These are phyloP conservation scores for Candida orba DNA, from an alignment of 805 yeast species.

Conservation along the genomic window DNA sequence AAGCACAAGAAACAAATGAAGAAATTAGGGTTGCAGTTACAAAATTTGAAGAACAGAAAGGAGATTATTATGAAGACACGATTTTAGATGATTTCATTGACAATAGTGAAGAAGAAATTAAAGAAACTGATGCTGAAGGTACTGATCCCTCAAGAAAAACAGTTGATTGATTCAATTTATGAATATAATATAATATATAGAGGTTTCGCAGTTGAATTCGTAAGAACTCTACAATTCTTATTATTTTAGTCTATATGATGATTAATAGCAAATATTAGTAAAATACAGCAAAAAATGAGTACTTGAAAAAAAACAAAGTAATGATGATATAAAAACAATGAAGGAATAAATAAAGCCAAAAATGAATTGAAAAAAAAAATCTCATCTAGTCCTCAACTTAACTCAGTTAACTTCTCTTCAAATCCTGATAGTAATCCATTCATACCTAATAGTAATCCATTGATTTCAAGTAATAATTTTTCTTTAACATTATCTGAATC, in stretches of 20 bases:
- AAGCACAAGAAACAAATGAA: slow-evolving; percentile 1
- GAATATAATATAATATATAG: not conserved
- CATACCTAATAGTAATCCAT: slow-evolving; percentile 16
- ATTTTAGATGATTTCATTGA: not conserved
- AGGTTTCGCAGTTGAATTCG: not conserved
- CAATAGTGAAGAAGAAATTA: not conserved
- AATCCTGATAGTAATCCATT: slow-evolving; percentile 22
- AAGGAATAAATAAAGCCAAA: not conserved
- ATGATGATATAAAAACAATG: not conserved
- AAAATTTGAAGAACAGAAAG: not conserved
- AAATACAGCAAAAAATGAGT: too few relatives aligned
- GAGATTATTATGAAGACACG: not conserved
- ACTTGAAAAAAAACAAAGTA: too few relatives aligned
- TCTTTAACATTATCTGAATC: slow-evolving; percentile 19
- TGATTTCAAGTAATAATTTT: slow-evolving; percentile 22
- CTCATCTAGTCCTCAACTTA: not conserved
- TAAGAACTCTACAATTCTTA: too few relatives aligned
- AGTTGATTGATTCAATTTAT: not conserved
- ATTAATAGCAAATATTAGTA: too few relatives aligned
- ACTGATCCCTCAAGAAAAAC: not conserved
- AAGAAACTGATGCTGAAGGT: not conserved
- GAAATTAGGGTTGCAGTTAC: not conserved
- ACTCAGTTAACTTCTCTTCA: slow-evolving; percentile 23
- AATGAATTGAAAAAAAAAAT: too few relatives aligned
- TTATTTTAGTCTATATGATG: too few relatives aligned